Base-by-base conservation (phyloP, 768 basidiomycete genomes). In the Dacryopinax primogenitus region DNA sequence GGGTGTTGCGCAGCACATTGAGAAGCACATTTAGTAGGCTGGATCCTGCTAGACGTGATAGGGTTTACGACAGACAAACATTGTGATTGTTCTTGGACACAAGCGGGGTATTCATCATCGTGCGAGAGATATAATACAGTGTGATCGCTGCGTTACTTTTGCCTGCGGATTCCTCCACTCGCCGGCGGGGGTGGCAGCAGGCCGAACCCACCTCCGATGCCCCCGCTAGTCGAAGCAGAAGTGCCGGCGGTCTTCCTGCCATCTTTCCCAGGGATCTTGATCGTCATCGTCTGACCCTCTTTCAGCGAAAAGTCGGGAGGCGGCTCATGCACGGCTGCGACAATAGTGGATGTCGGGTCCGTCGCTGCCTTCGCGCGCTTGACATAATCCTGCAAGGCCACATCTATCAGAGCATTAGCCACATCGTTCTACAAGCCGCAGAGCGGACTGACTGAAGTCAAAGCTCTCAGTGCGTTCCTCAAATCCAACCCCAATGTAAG, bases 401-500 rank as follows among this genome's bases (percentile, higher is more conserved):
- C 88, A 73, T 91, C 90, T 92, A 58, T 51, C 13, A 58, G 36
- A 65, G 71, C 35, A 70, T 67, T 62, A 39, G 64, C 26, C 11
- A 9, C 9, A 37, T 18, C 36, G 9, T 18, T 18, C 18, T 3
- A 47, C 26, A 15, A 65, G 63, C 21, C 33, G 33, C 4, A 9
- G 21, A 12, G 37, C 12, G 13, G 23, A 47, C 13, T 21, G 32
- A 62, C 64, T 65, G 23, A 67, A 66, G 41, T 65, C 47, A 37
- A 66, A 64, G 72, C 90, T 88, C 69, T 92, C 91, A 7, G 89
- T 81, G 26, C 92, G 82, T 72, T 94, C 92, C 23, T 82, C 82
- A 73, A 93, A 97, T 16, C 93, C 93, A 82, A 96, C 86, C 3
- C 93, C 93, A 65, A 97, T 91, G 71, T 91, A 93, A 1, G 94